Percentiles rank a stretch among this genome's conserved stretches.
These are phyloP conservation scores for Trypanosoma melophagium DNA, from an alignment of 208 protist genomes.

Conservation along the genomic window DNA sequence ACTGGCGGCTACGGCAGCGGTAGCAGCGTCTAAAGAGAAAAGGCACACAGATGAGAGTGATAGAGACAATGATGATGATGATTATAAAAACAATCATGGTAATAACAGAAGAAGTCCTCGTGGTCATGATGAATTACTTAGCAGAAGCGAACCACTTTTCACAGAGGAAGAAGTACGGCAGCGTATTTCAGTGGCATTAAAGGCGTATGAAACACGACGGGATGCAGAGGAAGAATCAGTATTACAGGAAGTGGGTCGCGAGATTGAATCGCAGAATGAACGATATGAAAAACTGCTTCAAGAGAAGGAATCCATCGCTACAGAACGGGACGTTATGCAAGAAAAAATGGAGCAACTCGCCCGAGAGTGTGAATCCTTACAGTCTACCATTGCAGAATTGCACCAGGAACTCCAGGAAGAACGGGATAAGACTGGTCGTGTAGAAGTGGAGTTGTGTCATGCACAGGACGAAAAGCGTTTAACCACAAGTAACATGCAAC, in stretches of 20 bases:
- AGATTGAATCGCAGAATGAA: conserved; percentile 59
- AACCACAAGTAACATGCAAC: conserved; percentile 19
- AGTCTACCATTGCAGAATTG: conserved; percentile 32
- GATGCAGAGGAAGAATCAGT: conserved; percentile 73
- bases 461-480: conserved; percentile 40
- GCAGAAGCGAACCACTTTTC: conserved; percentile 29
- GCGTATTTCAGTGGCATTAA: conserved; percentile 36
- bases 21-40: not conserved
- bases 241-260: conserved; percentile 57
- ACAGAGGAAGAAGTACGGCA: conserved; percentile 41
- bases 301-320: conserved; percentile 24
- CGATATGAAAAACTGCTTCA: conserved; percentile 41
- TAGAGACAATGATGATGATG: not conserved
- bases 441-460: conserved; percentile 59
- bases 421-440: conserved; percentile 30
- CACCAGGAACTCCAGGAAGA: conserved; percentile 41
- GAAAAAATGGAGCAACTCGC: conserved; percentile 26
- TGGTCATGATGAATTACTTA: not conserved
- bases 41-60: not conserved
- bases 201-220: conserved; percentile 54
- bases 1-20: not conserved
- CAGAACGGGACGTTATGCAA: conserved; percentile 32
- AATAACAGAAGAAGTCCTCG: not conserved
- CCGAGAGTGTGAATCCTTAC: conserved; percentile 24
- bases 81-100: not conserved